Conservation (phyloP, 139 green algal species). For the Haematococcus lacustris region DNA sequence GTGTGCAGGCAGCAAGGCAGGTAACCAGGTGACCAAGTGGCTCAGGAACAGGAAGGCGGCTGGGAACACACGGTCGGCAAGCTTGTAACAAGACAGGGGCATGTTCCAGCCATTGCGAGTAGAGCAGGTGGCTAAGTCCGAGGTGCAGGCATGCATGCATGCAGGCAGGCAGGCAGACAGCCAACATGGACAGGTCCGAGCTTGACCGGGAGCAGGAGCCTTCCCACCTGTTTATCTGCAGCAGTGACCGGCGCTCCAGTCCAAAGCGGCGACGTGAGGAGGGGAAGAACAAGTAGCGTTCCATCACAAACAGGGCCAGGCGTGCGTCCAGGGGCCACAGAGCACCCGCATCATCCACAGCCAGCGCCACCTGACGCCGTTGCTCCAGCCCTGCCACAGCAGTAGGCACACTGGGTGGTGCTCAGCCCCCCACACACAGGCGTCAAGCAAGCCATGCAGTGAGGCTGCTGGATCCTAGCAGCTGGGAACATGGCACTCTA, state of each 20-base stretch:
- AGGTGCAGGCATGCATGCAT: background rate
- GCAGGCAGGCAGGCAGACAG: background rate
- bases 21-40: too few species aligned
- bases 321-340: constrained; percentile 64
- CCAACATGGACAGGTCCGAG: background rate
- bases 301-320: constrained; percentile 64
- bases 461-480: too few species aligned
- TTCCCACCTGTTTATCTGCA: constrained; percentile 33
- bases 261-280: constrained; percentile 25
- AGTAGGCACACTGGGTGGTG: too few species aligned
- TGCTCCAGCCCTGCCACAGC: constrained; percentile 73
- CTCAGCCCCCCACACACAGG: too few species aligned
- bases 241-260: constrained; percentile 33
- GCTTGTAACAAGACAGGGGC: background rate
- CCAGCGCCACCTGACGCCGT: constrained; percentile 55
- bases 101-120: background rate
- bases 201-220: background rate
- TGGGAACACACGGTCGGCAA: background rate
- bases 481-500: too few species aligned
- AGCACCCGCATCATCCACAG: constrained; percentile 82
- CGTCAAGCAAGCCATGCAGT: too few species aligned
- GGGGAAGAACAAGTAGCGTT: constrained; percentile 91
- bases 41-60: background rate
- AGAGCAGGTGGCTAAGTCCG: background rate
- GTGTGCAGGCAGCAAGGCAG: too few species aligned